Percentiles rank a stretch among this genome's conserved stretches.
These are phyloP conservation scores for Hemerocallis citrina DNA, from an alignment of 106 monocot species.

Conservation along the genomic window DNA sequence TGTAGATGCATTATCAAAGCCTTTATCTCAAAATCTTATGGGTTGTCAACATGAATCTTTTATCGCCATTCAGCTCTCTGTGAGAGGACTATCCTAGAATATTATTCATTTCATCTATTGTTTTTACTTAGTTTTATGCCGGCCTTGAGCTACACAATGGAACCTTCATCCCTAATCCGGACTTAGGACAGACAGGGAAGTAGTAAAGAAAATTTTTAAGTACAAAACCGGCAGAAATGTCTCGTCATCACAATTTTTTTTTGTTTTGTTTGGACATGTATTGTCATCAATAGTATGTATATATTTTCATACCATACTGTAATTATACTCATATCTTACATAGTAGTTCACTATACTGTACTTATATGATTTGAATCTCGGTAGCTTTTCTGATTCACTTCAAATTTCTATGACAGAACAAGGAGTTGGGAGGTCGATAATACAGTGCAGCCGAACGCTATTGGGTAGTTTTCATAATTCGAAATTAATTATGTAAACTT, in stretches of 20 bases:
- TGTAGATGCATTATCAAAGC: too few species aligned
- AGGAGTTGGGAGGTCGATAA: conserved; percentile 71
- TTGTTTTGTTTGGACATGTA: not conserved
- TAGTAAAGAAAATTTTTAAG: too few species aligned
- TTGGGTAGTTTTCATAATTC: conserved; percentile 29
- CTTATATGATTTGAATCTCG: not conserved
- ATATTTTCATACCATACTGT: not conserved
- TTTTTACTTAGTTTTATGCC: too few species aligned
- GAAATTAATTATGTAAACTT: conserved; percentile 8
- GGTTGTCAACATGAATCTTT: too few species aligned
- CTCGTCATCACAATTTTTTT: not conserved
- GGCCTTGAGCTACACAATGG: too few species aligned
- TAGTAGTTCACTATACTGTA: not conserved
- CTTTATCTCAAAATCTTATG: not conserved
- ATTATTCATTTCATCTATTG: too few species aligned
- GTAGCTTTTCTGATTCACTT: not conserved
- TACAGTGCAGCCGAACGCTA: conserved; percentile 49
- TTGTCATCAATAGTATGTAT: not conserved
- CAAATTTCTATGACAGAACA: conserved; percentile 22
- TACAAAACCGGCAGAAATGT: too few species aligned
- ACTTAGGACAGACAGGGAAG: too few species aligned
- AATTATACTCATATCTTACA: not conserved
- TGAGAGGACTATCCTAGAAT: too few species aligned
- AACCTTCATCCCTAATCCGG: too few species aligned
- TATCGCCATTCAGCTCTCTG: too few species aligned